These are phyloP conservation scores for Rhododendron williamsianum DNA, from an alignment of 148 eudicot species.

Conservation along the genomic window DNA sequence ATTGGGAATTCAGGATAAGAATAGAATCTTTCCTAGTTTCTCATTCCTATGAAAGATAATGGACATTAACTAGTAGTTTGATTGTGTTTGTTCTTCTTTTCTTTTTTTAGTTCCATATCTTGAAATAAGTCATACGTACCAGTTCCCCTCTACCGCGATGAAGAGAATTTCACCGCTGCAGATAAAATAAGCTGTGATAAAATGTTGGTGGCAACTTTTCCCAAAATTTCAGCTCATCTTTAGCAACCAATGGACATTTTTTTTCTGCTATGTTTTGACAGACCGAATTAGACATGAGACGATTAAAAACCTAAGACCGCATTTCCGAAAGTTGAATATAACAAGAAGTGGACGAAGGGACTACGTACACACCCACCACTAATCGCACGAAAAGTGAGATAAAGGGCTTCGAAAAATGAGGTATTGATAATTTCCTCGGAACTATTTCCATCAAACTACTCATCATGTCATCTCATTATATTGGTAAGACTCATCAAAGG, in stretches of 20 bases:
- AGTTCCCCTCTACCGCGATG: no score
- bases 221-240: no score
- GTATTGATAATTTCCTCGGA: not conserved
- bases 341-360: not conserved
- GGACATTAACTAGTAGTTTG: not conserved
- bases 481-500: not conserved
- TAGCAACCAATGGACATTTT: no score
- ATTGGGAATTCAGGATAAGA: not conserved
- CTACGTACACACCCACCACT: not conserved
- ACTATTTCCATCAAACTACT: not conserved
- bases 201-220: no score
- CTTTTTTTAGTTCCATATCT: no score
- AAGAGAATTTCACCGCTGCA: no score
- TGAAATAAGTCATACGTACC: no score
- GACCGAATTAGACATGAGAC: not conserved
- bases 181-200: no score
- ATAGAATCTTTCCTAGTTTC: not conserved
- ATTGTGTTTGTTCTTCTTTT: no score
- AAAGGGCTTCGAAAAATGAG: not conserved
- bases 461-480: not conserved
- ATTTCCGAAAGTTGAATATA: not conserved
- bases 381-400: not conserved
- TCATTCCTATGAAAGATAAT: not conserved
- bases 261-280: not conserved
- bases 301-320: not conserved